These are phyloP conservation scores for Saccharomyces kudriavzevii DNA, from an alignment of 805 yeast species.

Conservation along the genomic window DNA sequence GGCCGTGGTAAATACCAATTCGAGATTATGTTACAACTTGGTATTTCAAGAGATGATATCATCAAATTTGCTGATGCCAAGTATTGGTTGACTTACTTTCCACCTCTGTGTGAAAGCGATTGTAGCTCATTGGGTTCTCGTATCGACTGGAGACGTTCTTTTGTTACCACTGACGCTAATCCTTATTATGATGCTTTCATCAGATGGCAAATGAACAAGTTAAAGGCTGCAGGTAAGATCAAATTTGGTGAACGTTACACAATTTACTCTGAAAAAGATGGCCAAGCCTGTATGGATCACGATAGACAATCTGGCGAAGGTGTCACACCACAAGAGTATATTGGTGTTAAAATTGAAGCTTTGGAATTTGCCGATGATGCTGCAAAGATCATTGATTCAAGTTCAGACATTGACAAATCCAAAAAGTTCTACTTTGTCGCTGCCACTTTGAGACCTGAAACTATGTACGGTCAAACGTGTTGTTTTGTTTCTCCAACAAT, in stretches of 20 bases:
- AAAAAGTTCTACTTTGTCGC: slow-evolving; percentile 82
- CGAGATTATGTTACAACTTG: slow-evolving; percentile 93
- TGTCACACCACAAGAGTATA: slow-evolving; percentile 92
- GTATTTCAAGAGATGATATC: slow-evolving; percentile 77
- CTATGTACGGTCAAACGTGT: slow-evolving; percentile 98
- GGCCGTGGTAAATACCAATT: slow-evolving; percentile 92
- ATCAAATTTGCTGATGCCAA: slow-evolving; percentile 84
- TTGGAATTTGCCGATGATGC: slow-evolving; percentile 45
- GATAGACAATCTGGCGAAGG: slow-evolving; percentile 97
- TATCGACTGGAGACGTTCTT: slow-evolving; percentile 96
- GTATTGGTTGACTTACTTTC: slow-evolving; percentile 87
- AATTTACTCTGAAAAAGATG: slow-evolving; percentile 93
- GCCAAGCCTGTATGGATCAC: slow-evolving; percentile 99
- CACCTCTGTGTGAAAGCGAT: slow-evolving; percentile 76
- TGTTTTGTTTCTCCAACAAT: slow-evolving; percentile 96
- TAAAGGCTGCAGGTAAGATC: slow-evolving; percentile 80
- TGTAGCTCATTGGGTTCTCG: slow-evolving; percentile 81
- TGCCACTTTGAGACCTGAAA: slow-evolving; percentile 96
- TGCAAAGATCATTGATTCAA: slow-evolving; percentile 28
- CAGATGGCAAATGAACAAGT: slow-evolving; percentile 90
- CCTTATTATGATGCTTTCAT: slow-evolving; percentile 92
- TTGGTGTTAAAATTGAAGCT: slow-evolving; percentile 82
- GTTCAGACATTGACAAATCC: slow-evolving; percentile 32
- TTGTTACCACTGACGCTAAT: slow-evolving; percentile 90
- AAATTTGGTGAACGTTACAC: slow-evolving; percentile 98